Evolutionary conservation across 495 filamentous ascomycete species (phyloP).

Genomic region (Aspergillus affinis): DNA sequence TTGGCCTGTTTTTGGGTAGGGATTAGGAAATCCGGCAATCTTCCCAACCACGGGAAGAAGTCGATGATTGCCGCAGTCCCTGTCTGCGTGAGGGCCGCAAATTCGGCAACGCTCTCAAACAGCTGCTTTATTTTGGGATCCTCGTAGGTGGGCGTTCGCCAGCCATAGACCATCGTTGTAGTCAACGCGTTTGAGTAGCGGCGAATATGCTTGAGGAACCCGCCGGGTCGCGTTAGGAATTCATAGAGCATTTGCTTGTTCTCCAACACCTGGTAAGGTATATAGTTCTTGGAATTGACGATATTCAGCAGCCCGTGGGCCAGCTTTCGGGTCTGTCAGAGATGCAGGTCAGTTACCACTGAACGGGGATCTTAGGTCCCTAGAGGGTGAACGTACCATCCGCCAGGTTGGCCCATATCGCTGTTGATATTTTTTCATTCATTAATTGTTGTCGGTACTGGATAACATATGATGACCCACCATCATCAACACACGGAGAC

Average conservation of each 20-base stretch:
- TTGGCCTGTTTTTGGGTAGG: slow-evolving; percentile 35
- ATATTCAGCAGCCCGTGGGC: slow-evolving; percentile 33
- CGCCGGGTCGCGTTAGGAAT: slow-evolving; percentile 31
- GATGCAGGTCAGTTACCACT: background rate
- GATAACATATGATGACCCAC: slow-evolving; percentile 9
- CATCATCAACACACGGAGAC: slow-evolving; percentile 35
- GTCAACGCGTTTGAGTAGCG: slow-evolving; percentile 55
- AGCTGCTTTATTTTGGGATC: slow-evolving; percentile 53
- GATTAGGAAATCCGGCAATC: slow-evolving; percentile 28
- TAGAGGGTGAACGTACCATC: background rate
- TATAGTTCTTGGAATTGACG: slow-evolving; percentile 34
- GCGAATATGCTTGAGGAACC: slow-evolving; percentile 50
- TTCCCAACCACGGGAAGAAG: slow-evolving; percentile 29
- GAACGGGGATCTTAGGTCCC: background rate
- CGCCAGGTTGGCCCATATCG: slow-evolving; percentile 2
- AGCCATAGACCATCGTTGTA: slow-evolving; percentile 57
- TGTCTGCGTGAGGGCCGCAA: slow-evolving; percentile 41
- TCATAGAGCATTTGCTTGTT: slow-evolving; percentile 33
- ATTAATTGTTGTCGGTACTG: too few relatives aligned
- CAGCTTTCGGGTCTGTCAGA: slow-evolving; percentile 28
- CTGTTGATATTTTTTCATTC: background rate
- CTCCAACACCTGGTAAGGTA: slow-evolving; percentile 43
- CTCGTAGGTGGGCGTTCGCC: slow-evolving; percentile 45
- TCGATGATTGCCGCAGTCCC: slow-evolving; percentile 37
- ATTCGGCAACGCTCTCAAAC: slow-evolving; percentile 53